phyloP scores from a whole-genome alignment of 2,329 filamentous ascomycete genomes.

The Rutstroemia sp. region DNA sequence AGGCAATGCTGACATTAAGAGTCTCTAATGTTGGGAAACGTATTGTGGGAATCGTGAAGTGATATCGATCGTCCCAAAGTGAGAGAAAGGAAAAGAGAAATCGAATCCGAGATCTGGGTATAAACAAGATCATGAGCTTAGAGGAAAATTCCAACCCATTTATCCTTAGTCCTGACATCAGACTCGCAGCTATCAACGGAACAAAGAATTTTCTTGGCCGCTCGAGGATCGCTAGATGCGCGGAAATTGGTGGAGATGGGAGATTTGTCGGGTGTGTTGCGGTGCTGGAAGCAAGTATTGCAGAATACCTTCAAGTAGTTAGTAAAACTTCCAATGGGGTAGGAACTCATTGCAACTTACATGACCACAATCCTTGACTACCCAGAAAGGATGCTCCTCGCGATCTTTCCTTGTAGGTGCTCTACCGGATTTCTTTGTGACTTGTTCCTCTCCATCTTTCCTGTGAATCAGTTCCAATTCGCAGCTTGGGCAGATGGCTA shows the following conservation, averaged over 20 bases:
- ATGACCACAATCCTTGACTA: constrained; percentile 84
- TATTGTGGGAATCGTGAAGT: too few relatives aligned
- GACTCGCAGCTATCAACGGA: constrained; percentile 49
- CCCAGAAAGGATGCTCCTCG: constrained; percentile 82
- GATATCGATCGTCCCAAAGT: too few relatives aligned
- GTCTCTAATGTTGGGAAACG: too few relatives aligned
- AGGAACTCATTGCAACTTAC: constrained; percentile 45
- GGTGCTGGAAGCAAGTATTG: constrained; percentile 51
- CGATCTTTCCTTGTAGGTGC: constrained; percentile 42
- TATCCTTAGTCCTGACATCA: constrained; percentile 45
- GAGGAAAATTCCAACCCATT: constrained; percentile 55
- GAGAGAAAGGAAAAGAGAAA: neutral
- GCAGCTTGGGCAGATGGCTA: constrained; percentile 80
- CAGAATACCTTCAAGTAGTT: constrained; percentile 49
- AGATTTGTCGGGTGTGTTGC: constrained; percentile 20
- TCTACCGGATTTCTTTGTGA: constrained; percentile 38
- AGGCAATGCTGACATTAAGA: too few relatives aligned
- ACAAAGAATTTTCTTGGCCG: constrained; percentile 33
- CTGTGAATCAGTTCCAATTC: constrained; percentile 76
- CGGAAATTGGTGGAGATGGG: neutral
- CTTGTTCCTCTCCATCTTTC: constrained; percentile 26
- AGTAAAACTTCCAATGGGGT: constrained; percentile 12
- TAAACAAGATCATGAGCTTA: constrained; percentile 8
- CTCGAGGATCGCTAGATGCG: neutral
- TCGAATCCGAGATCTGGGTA: neutral